A percentile compares a stretch with the other conserved stretches of the same genome.
These are phyloP conservation scores for Naganishia liquefaciens DNA, from an alignment of 1,284 basidiomycete species.

Conservation along the genomic window DNA sequence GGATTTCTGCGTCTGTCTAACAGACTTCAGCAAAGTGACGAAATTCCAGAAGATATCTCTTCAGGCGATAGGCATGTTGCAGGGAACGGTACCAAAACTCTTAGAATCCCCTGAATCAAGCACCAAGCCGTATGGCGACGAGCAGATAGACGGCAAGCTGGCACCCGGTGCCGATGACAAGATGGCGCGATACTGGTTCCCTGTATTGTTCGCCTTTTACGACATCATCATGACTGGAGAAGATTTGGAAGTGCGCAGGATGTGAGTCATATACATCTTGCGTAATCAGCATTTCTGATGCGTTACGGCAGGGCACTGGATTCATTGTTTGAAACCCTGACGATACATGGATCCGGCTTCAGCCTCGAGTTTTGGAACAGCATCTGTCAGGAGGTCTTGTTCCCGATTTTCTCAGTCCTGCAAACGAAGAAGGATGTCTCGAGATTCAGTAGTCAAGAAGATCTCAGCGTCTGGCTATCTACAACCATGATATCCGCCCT, in stretches of 20 bases:
- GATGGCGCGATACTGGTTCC: slow-evolving; percentile 83
- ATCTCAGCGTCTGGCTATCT: slow-evolving; percentile 99
- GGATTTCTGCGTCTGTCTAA: slow-evolving; percentile 94
- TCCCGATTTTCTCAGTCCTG: slow-evolving; percentile 98
- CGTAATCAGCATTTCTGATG: background rate
- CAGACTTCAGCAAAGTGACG: slow-evolving; percentile 98
- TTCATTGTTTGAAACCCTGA: slow-evolving; percentile 91
- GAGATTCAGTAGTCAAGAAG: slow-evolving; percentile 92
- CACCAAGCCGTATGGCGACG: slow-evolving; percentile 26
- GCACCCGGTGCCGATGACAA: slow-evolving; percentile 33
- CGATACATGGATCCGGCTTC: slow-evolving; percentile 83
- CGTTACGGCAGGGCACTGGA: slow-evolving; percentile 73
- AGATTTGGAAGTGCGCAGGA: slow-evolving; percentile 91
- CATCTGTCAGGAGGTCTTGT: slow-evolving; percentile 93
- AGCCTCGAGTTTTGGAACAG: slow-evolving; percentile 96
- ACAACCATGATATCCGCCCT: slow-evolving; percentile 99
- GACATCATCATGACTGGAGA: slow-evolving; percentile 99
- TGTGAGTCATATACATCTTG: slow-evolving; percentile 64
- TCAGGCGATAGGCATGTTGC: slow-evolving; percentile 93
- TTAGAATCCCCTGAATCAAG: slow-evolving; percentile 63
- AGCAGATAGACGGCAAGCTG: slow-evolving; percentile 34
- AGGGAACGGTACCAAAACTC: slow-evolving; percentile 89
- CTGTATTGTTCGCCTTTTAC: slow-evolving; percentile 93
- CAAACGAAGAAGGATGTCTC: slow-evolving; percentile 67
- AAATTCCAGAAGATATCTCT: slow-evolving; percentile 98